Base-by-base conservation (phyloP, 371 early-diverging fungal species). In the Mortierella sp. region DNA sequence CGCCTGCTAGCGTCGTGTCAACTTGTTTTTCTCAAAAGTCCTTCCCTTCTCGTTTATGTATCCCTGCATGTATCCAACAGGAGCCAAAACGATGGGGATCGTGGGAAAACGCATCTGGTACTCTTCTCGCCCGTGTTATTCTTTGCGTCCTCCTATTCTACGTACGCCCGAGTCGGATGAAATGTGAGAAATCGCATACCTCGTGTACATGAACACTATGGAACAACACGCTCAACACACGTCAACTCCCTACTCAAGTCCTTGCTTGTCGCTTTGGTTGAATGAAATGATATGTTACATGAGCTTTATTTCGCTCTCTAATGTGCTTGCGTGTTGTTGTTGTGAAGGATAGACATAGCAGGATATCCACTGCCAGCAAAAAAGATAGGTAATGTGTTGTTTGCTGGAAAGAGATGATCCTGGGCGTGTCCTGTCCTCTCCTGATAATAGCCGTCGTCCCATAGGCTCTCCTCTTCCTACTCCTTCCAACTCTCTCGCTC, bases 281-380 rank as follows among this genome's bases (percentile, higher is more conserved):
- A 38, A 21, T 68, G 58, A 28, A 34, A 68, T 68, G 68, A 42
- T 68, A 68, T 68, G 68, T 38, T 68, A 68, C 68, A 68, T 42
- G 68, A 68, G 68, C 68, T 68, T 68, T 68, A 68, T 68, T 68
- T 68, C 24, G 68, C 68, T 42, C 68, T 68, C 68, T 68, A 68
- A 42, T 68, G 31, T 63, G 65, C 38, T 9, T 14, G 31, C 31
- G 60, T 19, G 63, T 38, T 38, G 42, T 38, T 31, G 60, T 63
- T 16, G 34, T 42, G 24, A 68, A 68, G 42, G 44, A 24, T 68
- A 24, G 38, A 19, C 34, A 19, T 21, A 34, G 63, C 2, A 31
- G 31, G 19, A 34, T 63, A 63, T 63, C 63, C 63, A 34, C 34
- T 55, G 19, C 14, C 16, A 63, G 34, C 34, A 63, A 31, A 63